A percentile compares a stretch with the other conserved stretches of the same genome.
These are phyloP conservation scores for Neolecta irregularis DNA, from an alignment of 1,139 yeast genomes.

Conservation along the genomic window DNA sequence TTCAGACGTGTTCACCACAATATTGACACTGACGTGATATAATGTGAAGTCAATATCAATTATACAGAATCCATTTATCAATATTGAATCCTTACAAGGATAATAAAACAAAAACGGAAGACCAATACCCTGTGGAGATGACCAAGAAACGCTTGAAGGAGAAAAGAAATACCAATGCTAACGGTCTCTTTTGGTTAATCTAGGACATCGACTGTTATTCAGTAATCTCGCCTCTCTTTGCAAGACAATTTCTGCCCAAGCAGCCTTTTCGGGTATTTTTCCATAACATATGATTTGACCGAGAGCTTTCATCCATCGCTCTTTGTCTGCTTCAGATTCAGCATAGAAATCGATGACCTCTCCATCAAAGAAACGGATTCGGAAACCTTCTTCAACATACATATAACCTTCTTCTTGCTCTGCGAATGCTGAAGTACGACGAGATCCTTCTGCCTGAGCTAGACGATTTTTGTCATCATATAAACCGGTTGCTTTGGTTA, in stretches of 20 bases:
- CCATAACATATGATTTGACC: conserved; percentile 7
- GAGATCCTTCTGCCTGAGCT: conserved; percentile 13
- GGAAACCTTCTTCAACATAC: conserved; percentile 30
- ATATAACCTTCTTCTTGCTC: conserved; percentile 13
- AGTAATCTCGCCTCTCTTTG: not conserved
- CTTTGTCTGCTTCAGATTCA: conserved; percentile 37
- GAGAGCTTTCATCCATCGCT: conserved; percentile 35
- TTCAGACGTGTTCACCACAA: too few relatives aligned
- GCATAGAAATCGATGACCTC: conserved; percentile 54
- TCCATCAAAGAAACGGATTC: conserved; percentile 45
- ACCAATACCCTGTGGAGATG: too few relatives aligned
- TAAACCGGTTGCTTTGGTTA: conserved; percentile 39
- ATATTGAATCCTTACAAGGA: too few relatives aligned
- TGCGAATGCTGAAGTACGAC: conserved; percentile 8
- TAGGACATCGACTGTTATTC: not conserved
- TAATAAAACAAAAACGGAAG: too few relatives aligned
- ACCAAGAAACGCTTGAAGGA: not conserved
- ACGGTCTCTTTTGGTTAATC: not conserved
- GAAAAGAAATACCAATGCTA: not conserved
- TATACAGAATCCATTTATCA: too few relatives aligned
- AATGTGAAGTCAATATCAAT: too few relatives aligned
- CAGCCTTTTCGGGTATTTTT: conserved; percentile 5
- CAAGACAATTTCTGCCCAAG: conserved; percentile 18
- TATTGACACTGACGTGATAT: too few relatives aligned
- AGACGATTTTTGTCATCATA: conserved; percentile 9